Conservation (phyloP, 2,329 filamentous ascomycete genomes). For the Coniochaeta sp. region DNA sequence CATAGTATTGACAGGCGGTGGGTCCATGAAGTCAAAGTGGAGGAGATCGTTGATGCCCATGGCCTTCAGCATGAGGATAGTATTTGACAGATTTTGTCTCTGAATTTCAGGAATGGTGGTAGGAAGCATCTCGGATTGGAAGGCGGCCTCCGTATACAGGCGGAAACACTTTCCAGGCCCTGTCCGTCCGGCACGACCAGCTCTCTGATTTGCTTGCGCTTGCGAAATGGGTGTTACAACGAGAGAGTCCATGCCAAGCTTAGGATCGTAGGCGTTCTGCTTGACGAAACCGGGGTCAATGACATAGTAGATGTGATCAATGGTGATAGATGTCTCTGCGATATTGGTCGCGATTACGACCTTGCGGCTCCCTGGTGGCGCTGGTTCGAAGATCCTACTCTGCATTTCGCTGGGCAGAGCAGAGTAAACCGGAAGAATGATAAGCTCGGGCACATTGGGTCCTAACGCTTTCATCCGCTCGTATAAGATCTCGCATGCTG, state of each 20-base stretch:
- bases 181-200: constrained; percentile 86
- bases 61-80: constrained; percentile 95
- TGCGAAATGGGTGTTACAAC: constrained; percentile 95
- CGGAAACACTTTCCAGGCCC: constrained; percentile 95
- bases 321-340: constrained; percentile 94
- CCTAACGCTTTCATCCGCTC: constrained; percentile 96
- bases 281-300: constrained; percentile 97
- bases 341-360: constrained; percentile 98
- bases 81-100: constrained; percentile 82
- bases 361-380: constrained; percentile 77
- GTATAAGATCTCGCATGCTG: constrained; percentile 81
- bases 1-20: constrained; percentile 96
- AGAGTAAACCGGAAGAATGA: constrained; percentile 95
- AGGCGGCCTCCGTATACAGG: constrained; percentile 90
- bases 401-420: constrained; percentile 91
- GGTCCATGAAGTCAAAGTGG: constrained; percentile 99
- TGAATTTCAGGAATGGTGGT: constrained; percentile 97
- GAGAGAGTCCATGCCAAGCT: constrained; percentile 94
- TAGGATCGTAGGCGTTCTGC: constrained; percentile 93
- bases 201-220: constrained; percentile 90
- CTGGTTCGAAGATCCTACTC: constrained; percentile 88
- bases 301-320: constrained; percentile 96
- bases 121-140: constrained; percentile 93
- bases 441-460: constrained; percentile 79
- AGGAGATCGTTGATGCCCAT: constrained; percentile 98